These are phyloP conservation scores for Breviolum minutum DNA, from an alignment of 73 alveolate species.

Conservation along the genomic window DNA sequence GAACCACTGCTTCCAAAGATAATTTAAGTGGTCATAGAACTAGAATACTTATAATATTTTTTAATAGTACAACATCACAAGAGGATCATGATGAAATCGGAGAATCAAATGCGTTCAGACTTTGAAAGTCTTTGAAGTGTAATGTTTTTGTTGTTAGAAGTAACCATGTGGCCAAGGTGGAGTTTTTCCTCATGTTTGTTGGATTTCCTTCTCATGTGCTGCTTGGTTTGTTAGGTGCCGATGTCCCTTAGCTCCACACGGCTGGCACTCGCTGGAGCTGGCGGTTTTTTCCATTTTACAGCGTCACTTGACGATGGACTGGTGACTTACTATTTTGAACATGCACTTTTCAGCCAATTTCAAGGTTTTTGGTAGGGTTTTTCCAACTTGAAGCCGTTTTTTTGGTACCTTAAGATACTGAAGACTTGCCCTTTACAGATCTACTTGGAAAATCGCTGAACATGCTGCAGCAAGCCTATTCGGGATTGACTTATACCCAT, in stretches of 20 bases:
- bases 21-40: background rate
- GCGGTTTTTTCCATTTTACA: conserved; percentile 90
- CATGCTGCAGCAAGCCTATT: no score
- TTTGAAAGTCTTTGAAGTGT: background rate
- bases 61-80: background rate
- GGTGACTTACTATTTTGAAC: no score
- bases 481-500: no score
- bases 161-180: no score
- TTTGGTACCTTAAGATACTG: background rate
- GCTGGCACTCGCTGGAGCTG: conserved; percentile 80
- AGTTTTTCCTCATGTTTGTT: background rate
- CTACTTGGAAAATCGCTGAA: no score
- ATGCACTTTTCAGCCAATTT: background rate
- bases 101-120: background rate
- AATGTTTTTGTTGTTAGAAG: no score
- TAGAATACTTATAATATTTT: background rate
- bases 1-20: background rate
- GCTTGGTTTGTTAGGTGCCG: conserved; percentile 39
- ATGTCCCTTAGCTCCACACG: conserved; percentile 59
- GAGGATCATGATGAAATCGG: no score
- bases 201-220: background rate
- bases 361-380: background rate
- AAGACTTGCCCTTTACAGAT: background rate
- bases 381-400: background rate
- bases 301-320: conserved; percentile 28